Percentiles rank a stretch among this genome's conserved stretches.
Evolutionary conservation across 148 eudicot genomes (phyloP).

Genomic region (Rhododendron williamsianum): DNA sequence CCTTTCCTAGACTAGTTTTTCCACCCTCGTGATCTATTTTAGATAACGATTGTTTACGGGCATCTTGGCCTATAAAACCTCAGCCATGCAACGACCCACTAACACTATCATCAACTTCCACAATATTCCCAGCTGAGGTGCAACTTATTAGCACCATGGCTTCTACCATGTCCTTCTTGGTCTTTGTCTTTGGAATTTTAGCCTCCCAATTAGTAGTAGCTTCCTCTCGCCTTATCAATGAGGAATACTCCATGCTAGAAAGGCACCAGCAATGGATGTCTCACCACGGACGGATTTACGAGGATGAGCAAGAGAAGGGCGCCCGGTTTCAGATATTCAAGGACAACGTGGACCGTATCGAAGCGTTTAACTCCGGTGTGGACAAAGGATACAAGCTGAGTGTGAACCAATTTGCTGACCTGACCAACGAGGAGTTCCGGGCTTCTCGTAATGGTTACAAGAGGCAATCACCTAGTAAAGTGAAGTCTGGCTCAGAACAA

Average conservation of each 20-base stretch:
- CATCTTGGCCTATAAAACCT: slow-evolving; percentile 5
- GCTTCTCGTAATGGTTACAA: slow-evolving; percentile 40
- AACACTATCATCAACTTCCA: background rate
- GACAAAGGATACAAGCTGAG: slow-evolving; percentile 31
- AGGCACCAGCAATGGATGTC: slow-evolving; percentile 59
- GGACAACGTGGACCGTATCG: slow-evolving; percentile 44
- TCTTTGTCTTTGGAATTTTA: slow-evolving; percentile 16
- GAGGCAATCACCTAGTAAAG: background rate
- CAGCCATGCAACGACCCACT: background rate
- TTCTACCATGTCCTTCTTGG: background rate
- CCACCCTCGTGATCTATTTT: no score
- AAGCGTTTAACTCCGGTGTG: slow-evolving; percentile 27
- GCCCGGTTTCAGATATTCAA: slow-evolving; percentile 40
- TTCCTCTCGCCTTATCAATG: slow-evolving; percentile 26
- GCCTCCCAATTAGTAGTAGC: slow-evolving; percentile 4
- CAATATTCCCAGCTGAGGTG: background rate
- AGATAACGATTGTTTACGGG: background rate
- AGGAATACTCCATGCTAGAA: slow-evolving; percentile 21
- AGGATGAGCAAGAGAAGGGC: slow-evolving; percentile 34
- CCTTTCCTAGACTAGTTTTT: no score
- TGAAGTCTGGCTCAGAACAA: slow-evolving; percentile 6
- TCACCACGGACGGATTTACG: slow-evolving; percentile 45
- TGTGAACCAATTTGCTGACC: slow-evolving; percentile 54
- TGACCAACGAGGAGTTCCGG: slow-evolving; percentile 52
- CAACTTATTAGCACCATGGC: slow-evolving; percentile 13